Conservation (phyloP, 352 stramenopile species). For the Thraustotheca clavata region DNA sequence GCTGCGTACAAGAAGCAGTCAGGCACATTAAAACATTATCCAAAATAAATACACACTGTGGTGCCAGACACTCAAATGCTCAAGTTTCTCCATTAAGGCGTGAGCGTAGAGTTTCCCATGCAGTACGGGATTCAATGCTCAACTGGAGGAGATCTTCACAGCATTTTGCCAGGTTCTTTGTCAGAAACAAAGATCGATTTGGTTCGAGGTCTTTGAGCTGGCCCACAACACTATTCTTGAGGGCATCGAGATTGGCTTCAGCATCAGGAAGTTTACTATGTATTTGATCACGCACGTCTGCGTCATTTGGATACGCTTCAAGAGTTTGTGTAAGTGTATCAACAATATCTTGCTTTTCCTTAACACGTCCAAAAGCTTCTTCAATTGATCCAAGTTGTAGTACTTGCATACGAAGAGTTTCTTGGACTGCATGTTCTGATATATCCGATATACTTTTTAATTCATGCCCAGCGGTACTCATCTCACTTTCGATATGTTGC, state of each 20-base stretch:
- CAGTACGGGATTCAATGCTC: slow-evolving; percentile 51
- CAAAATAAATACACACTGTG: slow-evolving; percentile 24
- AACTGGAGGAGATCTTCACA: slow-evolving; percentile 66
- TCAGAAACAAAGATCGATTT: slow-evolving; percentile 49
- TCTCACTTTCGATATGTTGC: not conserved
- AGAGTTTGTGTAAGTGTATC: not conserved
- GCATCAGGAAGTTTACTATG: not conserved
- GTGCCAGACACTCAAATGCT: no score
- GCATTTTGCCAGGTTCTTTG: slow-evolving; percentile 58
- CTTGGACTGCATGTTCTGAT: slow-evolving; percentile 60
- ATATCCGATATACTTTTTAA: not conserved
- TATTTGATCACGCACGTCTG: not conserved
- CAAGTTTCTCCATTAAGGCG: not conserved
- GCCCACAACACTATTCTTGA: slow-evolving; percentile 24
- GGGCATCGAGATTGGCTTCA: not conserved
- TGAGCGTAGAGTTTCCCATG: slow-evolving; percentile 33
- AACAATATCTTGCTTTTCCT: slow-evolving; percentile 1
- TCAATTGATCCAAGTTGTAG: slow-evolving; percentile 66
- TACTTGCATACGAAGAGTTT: slow-evolving; percentile 75
- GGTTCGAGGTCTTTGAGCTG: slow-evolving; percentile 58
- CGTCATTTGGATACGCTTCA: not conserved
- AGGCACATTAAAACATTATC: not conserved
- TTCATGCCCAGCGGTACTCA: not conserved
- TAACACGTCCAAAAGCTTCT: slow-evolving; percentile 51
- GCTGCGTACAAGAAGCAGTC: slow-evolving; percentile 31